Base-by-base conservation (phyloP, 495 filamentous ascomycete species). In the Penicillium paradoxum region DNA sequence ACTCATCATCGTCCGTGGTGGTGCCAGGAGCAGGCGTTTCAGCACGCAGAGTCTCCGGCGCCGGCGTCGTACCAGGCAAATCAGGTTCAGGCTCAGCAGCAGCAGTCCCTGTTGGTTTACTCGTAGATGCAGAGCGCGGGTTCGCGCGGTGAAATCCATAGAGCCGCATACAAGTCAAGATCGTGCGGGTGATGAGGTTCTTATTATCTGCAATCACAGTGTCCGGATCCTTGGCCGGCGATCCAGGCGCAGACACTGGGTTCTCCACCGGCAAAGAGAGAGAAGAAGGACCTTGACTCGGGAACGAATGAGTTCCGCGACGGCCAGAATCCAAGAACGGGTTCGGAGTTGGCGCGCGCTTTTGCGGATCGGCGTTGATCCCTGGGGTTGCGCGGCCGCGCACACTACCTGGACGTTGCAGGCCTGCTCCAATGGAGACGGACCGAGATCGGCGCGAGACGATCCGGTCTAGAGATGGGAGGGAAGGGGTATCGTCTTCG, bases 131-230 rank as follows among this genome's bases (percentile, higher is more conserved):
- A 17, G 67, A 54, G 11, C 70, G 70, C 14, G 55, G 49, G 4
- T 66, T 57, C 2, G 70, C 62, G 38, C 81, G 80, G 53, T 82
- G 75, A 36, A 81, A 75, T 6, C 83, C 83, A 56, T 84, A 79
- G 9, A 86, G 64, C 0, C 83, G 79, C 83, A 86, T 85, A 49
- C 78, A 83, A 4, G 83, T 81, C 68, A 86, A 73, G 13, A 75
- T 73, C 0, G 74, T 77, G 34, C 74, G 71, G 2, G 70, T 74
- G 37, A 76, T 74, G 8, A 64, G 69, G 52, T 68, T 76, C 47
- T 68, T 73, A 32, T 64, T 74, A 38, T 75, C 68, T 0, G 73
- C 48, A 24, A 76, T 66, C 22, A 75, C 71, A 2, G 64, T 53
- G 33, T 72, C 65, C 11, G 68, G 47, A 50, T 64, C 63, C 46